Conservation (phyloP, 441 rosid genomes). For the Biscutella auriculata region DNA sequence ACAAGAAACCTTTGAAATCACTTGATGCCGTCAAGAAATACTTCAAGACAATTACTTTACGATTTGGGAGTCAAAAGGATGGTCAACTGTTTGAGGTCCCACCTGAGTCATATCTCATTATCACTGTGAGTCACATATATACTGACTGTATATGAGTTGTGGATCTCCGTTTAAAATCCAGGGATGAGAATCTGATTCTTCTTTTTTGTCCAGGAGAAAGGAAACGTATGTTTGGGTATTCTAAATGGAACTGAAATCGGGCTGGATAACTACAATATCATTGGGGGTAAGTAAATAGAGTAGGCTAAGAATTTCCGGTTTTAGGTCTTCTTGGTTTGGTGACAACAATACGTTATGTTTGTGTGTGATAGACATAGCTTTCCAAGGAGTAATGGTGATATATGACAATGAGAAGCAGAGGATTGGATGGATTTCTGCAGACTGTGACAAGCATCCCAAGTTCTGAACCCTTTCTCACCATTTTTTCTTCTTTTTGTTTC, state of each 20-base stretch:
- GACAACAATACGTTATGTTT: not conserved
- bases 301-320: not conserved
- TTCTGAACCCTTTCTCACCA: conserved; percentile 28
- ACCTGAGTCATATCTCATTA: conserved; percentile 45
- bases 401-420: conserved; percentile 51
- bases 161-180: not conserved
- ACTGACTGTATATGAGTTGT: not conserved
- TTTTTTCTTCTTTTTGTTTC: conserved; percentile 13
- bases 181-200: conserved; percentile 9
- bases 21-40: conserved; percentile 28
- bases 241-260: conserved; percentile 34
- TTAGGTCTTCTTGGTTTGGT: not conserved
- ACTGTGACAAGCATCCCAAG: conserved; percentile 41
- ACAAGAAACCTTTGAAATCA: conserved; percentile 27
- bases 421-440: conserved; percentile 45
- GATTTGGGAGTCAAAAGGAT: conserved; percentile 28
- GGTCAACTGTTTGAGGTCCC: conserved; percentile 29
- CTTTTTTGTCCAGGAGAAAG: conserved; percentile 24
- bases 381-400: conserved; percentile 40
- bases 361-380: conserved; percentile 31
- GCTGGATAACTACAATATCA: conserved; percentile 21
- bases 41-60: conserved; percentile 36
- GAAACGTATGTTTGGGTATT: conserved; percentile 55
- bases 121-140: conserved; percentile 31
- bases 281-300: conserved; percentile 28